phyloP scores from a whole-genome alignment of 805 yeast genomes.

The Komagataella mondaviorum region DNA sequence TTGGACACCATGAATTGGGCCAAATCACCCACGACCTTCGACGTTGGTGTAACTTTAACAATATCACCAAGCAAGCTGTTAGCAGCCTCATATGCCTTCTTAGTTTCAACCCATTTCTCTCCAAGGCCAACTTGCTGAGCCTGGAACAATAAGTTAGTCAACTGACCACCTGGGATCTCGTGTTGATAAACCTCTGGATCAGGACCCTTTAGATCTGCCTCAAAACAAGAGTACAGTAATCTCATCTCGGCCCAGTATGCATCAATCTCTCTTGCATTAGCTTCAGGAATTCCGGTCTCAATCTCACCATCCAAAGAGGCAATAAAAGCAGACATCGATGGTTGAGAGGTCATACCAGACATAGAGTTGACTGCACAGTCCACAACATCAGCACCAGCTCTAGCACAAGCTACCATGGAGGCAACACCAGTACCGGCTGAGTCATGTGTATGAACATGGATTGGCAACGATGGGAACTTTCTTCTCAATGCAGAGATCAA shows the following conservation, averaged over 20 bases:
- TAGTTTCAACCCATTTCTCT: constrained; percentile 91
- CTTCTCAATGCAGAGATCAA: constrained; percentile 73
- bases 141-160: constrained; percentile 95
- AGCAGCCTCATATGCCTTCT: constrained; percentile 86
- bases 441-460: constrained; percentile 98
- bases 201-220: constrained; percentile 97
- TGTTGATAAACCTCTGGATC: constrained; percentile 98
- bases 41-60: constrained; percentile 97
- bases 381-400: constrained; percentile 96
- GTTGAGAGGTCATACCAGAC: constrained; percentile 98
- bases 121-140: constrained; percentile 99
- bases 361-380: constrained; percentile 95
- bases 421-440: constrained; percentile 99
- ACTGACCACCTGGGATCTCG: constrained; percentile 99
- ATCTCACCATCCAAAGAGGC: constrained; percentile 86
- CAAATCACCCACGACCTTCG: constrained; percentile 98
- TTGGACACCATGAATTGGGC: constrained; percentile 99
- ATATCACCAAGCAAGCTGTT: constrained; percentile 87
- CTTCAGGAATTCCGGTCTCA: constrained; percentile 56
- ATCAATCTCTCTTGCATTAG: constrained; percentile 71
- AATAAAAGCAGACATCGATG: constrained; percentile 83
- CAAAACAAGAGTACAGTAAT: constrained; percentile 89
- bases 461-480: constrained; percentile 85
- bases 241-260: constrained; percentile 99
- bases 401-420: constrained; percentile 86